phyloP scores from a whole-genome alignment of 163 green algal genomes.

The Scenedesmus sp. region DNA sequence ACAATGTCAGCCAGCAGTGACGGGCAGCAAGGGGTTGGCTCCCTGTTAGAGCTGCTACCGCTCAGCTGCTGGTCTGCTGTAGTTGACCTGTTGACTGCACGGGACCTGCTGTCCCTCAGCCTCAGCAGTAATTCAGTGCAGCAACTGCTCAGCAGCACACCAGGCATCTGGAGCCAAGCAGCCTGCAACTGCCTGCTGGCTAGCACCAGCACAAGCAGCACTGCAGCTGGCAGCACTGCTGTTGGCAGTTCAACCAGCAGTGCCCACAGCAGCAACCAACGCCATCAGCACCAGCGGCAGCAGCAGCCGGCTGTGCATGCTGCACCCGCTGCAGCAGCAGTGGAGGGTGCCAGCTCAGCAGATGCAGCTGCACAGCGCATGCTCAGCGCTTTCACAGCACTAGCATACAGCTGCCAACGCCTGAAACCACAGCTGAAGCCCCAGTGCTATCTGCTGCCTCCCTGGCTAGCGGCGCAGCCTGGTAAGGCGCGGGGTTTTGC shows the following conservation, averaged over 20 bases:
- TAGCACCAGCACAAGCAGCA: background rate
- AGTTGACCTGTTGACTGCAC: background rate
- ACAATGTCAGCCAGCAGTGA: background rate
- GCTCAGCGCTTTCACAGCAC: background rate
- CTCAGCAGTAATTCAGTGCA: background rate
- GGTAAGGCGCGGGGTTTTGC: slow-evolving; percentile 24
- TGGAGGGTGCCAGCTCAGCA: background rate
- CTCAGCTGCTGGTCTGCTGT: slow-evolving; percentile 19
- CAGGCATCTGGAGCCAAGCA: slow-evolving; percentile 21
- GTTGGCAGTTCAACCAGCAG: background rate
- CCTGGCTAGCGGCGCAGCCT: slow-evolving; percentile 29
- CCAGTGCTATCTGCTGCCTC: background rate
- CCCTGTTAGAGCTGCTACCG: background rate
- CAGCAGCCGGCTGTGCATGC: background rate
- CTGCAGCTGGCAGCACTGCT: background rate
- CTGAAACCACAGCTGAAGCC: background rate
- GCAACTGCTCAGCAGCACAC: background rate
- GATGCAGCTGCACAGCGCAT: background rate
- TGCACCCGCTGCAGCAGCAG: background rate
- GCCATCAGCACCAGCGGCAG: background rate
- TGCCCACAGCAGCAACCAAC: background rate
- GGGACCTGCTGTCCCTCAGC: background rate
- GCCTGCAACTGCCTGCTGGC: background rate
- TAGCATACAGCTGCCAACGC: background rate
- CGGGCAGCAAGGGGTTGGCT: background rate